phyloP scores from a whole-genome alignment of 345 rosid genomes.

The Camelina sativa region DNA sequence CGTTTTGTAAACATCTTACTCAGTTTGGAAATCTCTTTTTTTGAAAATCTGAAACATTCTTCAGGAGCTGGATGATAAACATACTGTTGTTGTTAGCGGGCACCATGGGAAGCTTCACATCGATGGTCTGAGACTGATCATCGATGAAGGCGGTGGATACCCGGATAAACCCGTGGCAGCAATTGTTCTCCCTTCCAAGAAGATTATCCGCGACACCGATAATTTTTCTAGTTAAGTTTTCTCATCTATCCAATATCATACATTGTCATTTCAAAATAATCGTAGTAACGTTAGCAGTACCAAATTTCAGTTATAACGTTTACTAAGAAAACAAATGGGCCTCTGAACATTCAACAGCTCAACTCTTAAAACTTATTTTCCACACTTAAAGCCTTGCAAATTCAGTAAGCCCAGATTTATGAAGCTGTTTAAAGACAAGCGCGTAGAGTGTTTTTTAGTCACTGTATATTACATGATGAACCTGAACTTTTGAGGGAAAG shows the following conservation, averaged over 20 bases:
- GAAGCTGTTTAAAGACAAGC: neutral
- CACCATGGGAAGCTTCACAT: constrained; percentile 85
- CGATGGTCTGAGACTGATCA: constrained; percentile 75
- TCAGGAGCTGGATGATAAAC: constrained; percentile 45
- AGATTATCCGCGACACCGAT: constrained; percentile 69
- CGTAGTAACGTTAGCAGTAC: neutral
- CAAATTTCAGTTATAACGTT: neutral
- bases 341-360: neutral
- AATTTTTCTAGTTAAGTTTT: constrained; percentile 33
- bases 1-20: constrained; percentile 10
- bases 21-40: neutral
- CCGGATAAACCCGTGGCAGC: constrained; percentile 78
- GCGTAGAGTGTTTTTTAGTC: neutral
- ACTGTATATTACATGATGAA: neutral
- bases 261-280: neutral
- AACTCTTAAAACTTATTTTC: no score
- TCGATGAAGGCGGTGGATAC: constrained; percentile 85
- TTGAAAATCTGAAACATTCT: neutral
- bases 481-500: neutral
- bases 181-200: constrained; percentile 70
- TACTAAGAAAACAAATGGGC: constrained; percentile 15
- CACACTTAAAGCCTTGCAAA: neutral
- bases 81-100: constrained; percentile 73
- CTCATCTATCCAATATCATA: neutral
- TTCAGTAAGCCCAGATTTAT: neutral